A percentile compares a stretch with the other conserved stretches of the same genome.
phyloP scores from a whole-genome alignment of 768 basidiomycete genomes.

The Mycena capillaripes region DNA sequence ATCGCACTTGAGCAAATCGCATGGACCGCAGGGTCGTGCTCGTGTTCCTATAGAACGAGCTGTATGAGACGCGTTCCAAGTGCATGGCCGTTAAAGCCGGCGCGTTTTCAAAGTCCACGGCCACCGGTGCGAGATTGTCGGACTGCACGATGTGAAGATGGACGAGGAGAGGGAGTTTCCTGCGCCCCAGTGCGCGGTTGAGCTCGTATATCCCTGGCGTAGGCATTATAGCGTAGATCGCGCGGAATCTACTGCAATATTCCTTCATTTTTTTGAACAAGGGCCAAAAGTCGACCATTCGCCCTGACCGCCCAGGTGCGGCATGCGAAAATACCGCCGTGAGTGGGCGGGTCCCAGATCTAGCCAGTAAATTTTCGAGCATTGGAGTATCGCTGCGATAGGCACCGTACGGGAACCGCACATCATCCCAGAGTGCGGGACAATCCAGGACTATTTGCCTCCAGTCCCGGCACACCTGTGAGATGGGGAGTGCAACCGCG shows the following conservation, averaged over 20 bases:
- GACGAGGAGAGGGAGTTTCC: background rate
- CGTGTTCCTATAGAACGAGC: conserved; percentile 2
- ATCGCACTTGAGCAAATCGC: background rate
- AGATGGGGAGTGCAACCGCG: conserved; percentile 15
- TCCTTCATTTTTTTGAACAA: conserved; percentile 15
- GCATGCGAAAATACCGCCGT: conserved; percentile 11
- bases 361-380: background rate
- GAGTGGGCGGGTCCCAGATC: conserved; percentile 1
- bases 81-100: background rate
- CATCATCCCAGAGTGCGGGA: conserved; percentile 16
- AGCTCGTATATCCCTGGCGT: background rate
- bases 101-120: conserved; percentile 6
- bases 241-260: background rate
- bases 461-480: conserved; percentile 15
- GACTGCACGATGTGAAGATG: conserved; percentile 13
- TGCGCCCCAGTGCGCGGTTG: too few species aligned
- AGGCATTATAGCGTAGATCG: conserved; percentile 4
- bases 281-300: too few species aligned
- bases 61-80: conserved; percentile 4
- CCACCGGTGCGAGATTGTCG: background rate
- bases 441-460: conserved; percentile 8
- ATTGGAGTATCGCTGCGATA: background rate
- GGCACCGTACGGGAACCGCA: conserved; percentile 10
- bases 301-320: too few species aligned
- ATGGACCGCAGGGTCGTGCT: conserved; percentile 4